Base-by-base conservation (phyloP, 1,284 basidiomycete species). In the Ceratobasidium sp. region DNA sequence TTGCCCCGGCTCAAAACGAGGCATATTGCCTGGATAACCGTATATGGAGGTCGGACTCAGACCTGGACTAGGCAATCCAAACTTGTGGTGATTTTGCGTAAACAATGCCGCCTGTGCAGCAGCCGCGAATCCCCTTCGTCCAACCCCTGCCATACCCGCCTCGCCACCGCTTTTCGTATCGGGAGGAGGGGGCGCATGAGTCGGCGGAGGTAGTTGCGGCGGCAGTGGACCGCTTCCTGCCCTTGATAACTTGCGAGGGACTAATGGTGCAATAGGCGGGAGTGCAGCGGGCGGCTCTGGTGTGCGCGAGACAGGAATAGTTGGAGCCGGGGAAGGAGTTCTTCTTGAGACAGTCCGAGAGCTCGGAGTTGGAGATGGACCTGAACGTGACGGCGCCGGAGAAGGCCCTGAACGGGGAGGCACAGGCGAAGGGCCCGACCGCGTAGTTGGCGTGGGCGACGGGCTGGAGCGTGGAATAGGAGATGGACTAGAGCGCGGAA, bases 61-160 rank as follows among this genome's bases (percentile, higher is more conserved):
- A 50, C 54, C 67, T 17, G 53, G 33, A 9, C 51, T 31, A 24
- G 41, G 65, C 31, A 69, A 3, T 14, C 65, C 54, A 60, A 59
- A 48, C 24, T 60, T 47, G 53, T 47, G 29, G 15, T 24, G 53
- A 1, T 44, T 51, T 1, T 22, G 1, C 19, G 31, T 48, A 77
- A 91, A 87, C 87, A 92, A 86, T 1, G 91, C 92, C 0, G 90
- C 90, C 51, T 89, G 86, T 47, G 93, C 91, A 8, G 89, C 93
- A 8, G 94, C 93, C 1, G 91, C 92, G 77, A 96, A 96, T 0
- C 93, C 94, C 76, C 94, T 85, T 75, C 94, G 84, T 4, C 94
- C 94, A 1, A 96, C 94, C 19, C 94, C 94, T 0, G 94, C 94
- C 94, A 96, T 96, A 0, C 94, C 94, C 7, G 93, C 93, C 76